Evolutionary conservation across 176 grass and related monocot genomes (phyloP), one percentile per base, ranked within the genome.

Genomic region (sorghum (Sorghum bicolor)): DNA sequence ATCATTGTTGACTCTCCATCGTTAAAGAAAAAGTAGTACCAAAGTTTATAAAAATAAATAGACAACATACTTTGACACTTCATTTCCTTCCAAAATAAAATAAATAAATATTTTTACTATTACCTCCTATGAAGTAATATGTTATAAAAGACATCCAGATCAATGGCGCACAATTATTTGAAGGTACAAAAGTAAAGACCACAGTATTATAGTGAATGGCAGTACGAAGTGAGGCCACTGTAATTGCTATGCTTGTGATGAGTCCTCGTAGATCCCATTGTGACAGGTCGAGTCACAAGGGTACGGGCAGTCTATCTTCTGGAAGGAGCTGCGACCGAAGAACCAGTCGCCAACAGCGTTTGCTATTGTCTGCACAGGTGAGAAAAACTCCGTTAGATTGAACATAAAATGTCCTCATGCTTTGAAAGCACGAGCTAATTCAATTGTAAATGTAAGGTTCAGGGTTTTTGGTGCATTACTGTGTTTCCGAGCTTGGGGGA

Each of bases 261-360:
- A 10, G 17, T 64, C 83, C 28, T 86, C 79, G 60, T 85, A 88
- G 70, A 84, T 76, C 40, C 86, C 82, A 67, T 92, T 82, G 66
- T 63, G 81, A 62, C 92, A 94, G 52, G 89, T 89, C 3, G 89
- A 85, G 69, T 94, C 92, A 29, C 92, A 94, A 3, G 92, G 92
- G 75, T 92, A 94, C 45, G 92, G 84, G 38, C 92, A 94, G 77
- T 92, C 92, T 22, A 92, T 85, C 77, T 92, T 85, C 63, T 85
- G 76, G 52, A 94, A 87, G 1, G 48, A 5, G 25, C 58, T 83
- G 44, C 84, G 77, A n/a, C 53, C 77, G 26, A 89, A 92, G 85
- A 91, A 94, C 92, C 92, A 94, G 66, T 87, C 67, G 14, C 92
- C 92, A 8, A 94, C 89, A 17, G 87, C 87, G 15, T 69, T 79